Evolutionary conservation across 1,139 yeast genomes (phyloP).

Genomic region (Protomyces inouyei): DNA sequence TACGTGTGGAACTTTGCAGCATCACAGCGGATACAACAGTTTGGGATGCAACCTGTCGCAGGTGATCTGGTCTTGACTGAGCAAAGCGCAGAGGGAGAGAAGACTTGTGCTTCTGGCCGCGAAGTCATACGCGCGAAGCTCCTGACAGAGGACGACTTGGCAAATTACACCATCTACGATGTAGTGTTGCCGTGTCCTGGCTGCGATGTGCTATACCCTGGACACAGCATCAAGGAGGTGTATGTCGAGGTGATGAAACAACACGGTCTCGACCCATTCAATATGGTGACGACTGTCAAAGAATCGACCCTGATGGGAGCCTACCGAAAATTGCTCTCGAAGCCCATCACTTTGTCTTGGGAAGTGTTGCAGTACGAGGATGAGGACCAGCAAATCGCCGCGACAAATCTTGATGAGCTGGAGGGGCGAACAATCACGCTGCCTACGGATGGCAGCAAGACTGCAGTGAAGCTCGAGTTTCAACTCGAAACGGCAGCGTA

Average conservation of each 20-base stretch:
- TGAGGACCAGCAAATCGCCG: constrained; percentile 54
- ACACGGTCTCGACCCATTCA: constrained; percentile 77
- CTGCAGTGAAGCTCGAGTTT: constrained; percentile 63
- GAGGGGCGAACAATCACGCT: constrained; percentile 35
- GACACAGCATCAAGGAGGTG: constrained; percentile 56
- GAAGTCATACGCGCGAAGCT: constrained; percentile 48
- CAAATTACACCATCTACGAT: constrained; percentile 66
- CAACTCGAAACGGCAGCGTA: constrained; percentile 82
- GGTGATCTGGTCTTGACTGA: constrained; percentile 72
- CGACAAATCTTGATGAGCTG: constrained; percentile 73
- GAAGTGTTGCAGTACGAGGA: constrained; percentile 57
- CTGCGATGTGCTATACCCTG: constrained; percentile 77
- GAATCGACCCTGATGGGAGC: constrained; percentile 92
- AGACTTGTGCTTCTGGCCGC: constrained; percentile 35
- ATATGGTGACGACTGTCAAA: constrained; percentile 76
- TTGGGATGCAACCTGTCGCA: constrained; percentile 63
- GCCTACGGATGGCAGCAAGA: constrained; percentile 31
- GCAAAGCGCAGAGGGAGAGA: constrained; percentile 31
- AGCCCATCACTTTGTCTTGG: constrained; percentile 63
- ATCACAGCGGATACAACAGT: constrained; percentile 65
- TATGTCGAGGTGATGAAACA: constrained; percentile 70
- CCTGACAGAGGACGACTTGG: constrained; percentile 58
- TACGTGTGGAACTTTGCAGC: constrained; percentile 89
- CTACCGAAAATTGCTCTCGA: constrained; percentile 70
- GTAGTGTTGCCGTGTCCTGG: constrained; percentile 94